phyloP scores from a whole-genome alignment of 768 basidiomycete species.

The Tylopilus rubrobrunneus region DNA sequence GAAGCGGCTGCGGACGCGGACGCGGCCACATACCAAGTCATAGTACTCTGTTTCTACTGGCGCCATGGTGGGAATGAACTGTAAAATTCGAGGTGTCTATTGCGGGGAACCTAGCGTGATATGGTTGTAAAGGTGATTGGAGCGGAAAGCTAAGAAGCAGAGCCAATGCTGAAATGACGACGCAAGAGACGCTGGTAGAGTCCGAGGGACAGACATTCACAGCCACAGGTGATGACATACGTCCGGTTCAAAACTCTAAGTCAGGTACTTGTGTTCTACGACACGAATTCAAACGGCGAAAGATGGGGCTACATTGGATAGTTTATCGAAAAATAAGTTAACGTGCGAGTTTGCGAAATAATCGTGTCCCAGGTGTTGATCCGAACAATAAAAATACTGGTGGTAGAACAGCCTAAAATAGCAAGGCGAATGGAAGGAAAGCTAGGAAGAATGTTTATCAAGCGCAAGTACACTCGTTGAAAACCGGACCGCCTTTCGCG shows the following conservation, averaged over 20 bases:
- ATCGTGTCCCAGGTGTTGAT: slow-evolving; percentile 19
- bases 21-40: slow-evolving; percentile 56
- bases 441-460: slow-evolving; percentile 19
- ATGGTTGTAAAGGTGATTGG: slow-evolving; percentile 2
- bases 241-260: slow-evolving; percentile 1
- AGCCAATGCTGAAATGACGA: slow-evolving; percentile 6
- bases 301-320: slow-evolving; percentile 31
- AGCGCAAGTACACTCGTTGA: slow-evolving; percentile 40
- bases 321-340: slow-evolving; percentile 26
- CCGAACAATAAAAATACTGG: slow-evolving; percentile 18
- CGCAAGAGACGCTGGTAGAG: background rate
- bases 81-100: background rate
- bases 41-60: slow-evolving; percentile 91
- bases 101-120: slow-evolving; percentile 6
- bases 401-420: slow-evolving; percentile 14
- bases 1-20: background rate
- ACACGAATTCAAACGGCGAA: slow-evolving; percentile 4
- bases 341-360: slow-evolving; percentile 10
- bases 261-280: background rate
- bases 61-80: slow-evolving; percentile 47
- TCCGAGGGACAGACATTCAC: slow-evolving; percentile 10
- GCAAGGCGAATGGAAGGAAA: background rate
- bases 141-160: background rate
- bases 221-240: slow-evolving; percentile 29
- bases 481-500: slow-evolving; percentile 62